phyloP scores from a whole-genome alignment of 495 filamentous ascomycete genomes.

The Thermothielavioides terrestris region DNA sequence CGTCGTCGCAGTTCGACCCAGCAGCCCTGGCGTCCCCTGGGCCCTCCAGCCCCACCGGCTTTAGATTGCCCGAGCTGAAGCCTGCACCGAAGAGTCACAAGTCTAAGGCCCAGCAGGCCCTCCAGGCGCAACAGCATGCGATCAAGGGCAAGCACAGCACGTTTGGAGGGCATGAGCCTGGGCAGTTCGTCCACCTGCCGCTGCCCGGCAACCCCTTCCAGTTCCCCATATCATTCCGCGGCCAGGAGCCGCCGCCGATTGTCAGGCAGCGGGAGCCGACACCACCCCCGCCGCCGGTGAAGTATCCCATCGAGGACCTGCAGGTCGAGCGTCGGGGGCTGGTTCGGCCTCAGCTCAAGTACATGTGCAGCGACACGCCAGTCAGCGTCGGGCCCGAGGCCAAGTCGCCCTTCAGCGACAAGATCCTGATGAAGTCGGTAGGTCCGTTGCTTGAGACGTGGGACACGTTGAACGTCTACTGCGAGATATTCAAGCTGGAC shows the following conservation, averaged over 20 bases:
- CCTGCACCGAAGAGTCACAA: conserved; percentile 74
- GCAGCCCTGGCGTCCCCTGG: conserved; percentile 6
- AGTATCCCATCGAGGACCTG: conserved; percentile 92
- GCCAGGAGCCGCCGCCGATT: conserved; percentile 25
- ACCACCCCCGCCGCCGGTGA: conserved; percentile 69
- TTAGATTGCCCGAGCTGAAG: conserved; percentile 64
- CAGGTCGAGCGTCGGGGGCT: conserved; percentile 58
- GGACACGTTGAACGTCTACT: conserved; percentile 95
- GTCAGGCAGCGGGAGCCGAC: conserved; percentile 40
- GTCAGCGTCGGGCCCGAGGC: conserved; percentile 21
- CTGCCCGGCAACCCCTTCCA: conserved; percentile 36
- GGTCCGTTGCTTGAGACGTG: conserved; percentile 79
- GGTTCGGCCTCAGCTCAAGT: conserved; percentile 66
- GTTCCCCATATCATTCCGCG: conserved; percentile 33
- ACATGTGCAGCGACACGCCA: conserved; percentile 54
- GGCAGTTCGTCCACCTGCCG: conserved; percentile 27
- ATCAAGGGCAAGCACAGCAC: conserved; percentile 36
- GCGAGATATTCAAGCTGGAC: conserved; percentile 83
- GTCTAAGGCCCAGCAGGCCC: conserved; percentile 42
- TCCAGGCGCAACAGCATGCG: conserved; percentile 16
- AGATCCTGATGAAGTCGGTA: conserved; percentile 69
- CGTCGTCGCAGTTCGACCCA: conserved; percentile 43
- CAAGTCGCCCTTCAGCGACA: conserved; percentile 33
- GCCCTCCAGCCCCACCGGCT: conserved; percentile 34
- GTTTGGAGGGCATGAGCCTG: conserved; percentile 28